Evolutionary conservation across 2,329 filamentous ascomycete species (phyloP), one percentile per base, ranked within the genome.

Genomic region (Ophiostoma populinum): DNA sequence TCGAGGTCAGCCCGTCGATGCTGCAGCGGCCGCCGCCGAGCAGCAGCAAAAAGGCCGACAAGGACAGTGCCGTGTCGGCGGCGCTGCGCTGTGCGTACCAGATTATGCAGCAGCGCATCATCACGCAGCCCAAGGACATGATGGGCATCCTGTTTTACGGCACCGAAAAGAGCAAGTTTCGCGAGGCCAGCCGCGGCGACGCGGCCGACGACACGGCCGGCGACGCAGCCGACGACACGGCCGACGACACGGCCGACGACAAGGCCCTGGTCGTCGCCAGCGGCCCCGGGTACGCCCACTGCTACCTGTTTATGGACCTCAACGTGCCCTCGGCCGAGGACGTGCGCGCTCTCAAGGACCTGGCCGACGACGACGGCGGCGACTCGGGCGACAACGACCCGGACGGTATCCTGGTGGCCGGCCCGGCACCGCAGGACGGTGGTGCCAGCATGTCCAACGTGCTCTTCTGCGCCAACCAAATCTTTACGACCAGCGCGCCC

Each of bases 21-120:
- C 61, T 95, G 42, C 60, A 61, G 45, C 60, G 61, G 27, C 81
- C 81, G 16, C 67, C 72, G 3, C 58, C 64, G 3, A 65, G 65
- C 6, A 68, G 75, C 34, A 92, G 81, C 56, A 86, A 82, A 51
- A 87, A 85, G 53, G 70, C 74, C 28, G 78, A 81, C 43, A 73
- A 64, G 38, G 81, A 87, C 48, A 86, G 80, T 29, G 75, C 87
- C 4, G 65, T 83, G 1, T 67, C 77, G 35, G 86, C 87, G 12
- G 86, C 90, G 4, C 58, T 98, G 33, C 93, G 93, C 63, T 94
- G 83, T 48, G 90, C 87, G 39, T 92, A 92, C 49, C 74, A 83
- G 49, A 64, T 98, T 35, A 94, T 98, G 82, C 83, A 95, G 57
- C 87, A 95, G 58, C 82, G 90, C 47, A 95, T 98, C 55, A 95